Base-by-base conservation (phyloP, 2,329 filamentous ascomycete species). In the Sporothrix curviconia region DNA sequence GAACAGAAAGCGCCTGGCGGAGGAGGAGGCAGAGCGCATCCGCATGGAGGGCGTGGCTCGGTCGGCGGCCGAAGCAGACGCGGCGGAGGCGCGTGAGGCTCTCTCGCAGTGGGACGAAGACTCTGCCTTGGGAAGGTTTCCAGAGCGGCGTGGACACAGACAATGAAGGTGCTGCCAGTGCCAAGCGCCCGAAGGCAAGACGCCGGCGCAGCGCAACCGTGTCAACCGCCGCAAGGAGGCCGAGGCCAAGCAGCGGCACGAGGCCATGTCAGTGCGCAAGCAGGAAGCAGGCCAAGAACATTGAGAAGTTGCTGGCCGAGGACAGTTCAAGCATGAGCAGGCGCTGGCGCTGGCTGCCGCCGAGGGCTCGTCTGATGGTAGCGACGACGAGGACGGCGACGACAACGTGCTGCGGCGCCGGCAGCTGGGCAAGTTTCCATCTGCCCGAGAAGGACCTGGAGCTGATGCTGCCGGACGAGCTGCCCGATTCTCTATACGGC, bases 141-240 rank as follows among this genome's bases (percentile, higher is more conserved):
- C 86, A 96, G 74, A 96, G 90, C 68, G 91, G 90, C 57, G 82
- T 80, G 9, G 86, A 90, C 64, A 86, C 89, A 61, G 76, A 54
- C 22, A 47, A 57, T 7, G 55, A 32, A 11, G 58, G 12, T 11
- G 17, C 43, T 67, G 73, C 67, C 30, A 62, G 84, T 55, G 81
- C 82, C 60, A 96, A 95, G 75, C 79, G 86, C 59, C 87, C 89
- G 3, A 82, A 89, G 71, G 92, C 66, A 97, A 97, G 77, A 95
- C 90, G 2, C 88, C 85, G 52, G 79, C 84, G 1, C 89, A 97
- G 72, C 80, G 91, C 61, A 97, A 97, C 75, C 91, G 87, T 70
- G 86, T 89, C 66, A 90, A 92, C 77, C 81, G 90, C 61, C 84
- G 90, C 69, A 96, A 96, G 76, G 90, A 92, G 67, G 88, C 89